Conservation (phyloP, 768 basidiomycete genomes). For the Steccherinum ochraceum region DNA sequence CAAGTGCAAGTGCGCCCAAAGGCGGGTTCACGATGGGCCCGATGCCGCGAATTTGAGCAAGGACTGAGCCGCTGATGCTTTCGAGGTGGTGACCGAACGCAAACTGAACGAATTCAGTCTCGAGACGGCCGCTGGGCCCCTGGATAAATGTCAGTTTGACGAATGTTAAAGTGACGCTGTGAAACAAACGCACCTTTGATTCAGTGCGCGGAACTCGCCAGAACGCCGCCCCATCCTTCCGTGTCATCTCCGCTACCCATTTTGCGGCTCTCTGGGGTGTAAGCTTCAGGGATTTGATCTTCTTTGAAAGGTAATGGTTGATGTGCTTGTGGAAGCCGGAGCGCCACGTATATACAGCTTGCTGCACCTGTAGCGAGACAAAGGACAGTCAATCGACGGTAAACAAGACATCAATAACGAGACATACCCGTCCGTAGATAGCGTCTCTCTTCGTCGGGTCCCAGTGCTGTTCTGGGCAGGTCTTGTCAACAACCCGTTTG, state of each 20-base stretch:
- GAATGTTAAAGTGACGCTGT: not conserved
- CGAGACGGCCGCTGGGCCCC: not conserved
- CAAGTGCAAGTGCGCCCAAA: not conserved
- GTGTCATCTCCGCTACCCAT: not conserved
- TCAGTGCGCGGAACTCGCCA: not conserved
- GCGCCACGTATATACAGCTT: not conserved
- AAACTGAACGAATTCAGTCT: not conserved
- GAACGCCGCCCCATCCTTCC: not conserved
- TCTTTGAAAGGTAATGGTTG: not conserved
- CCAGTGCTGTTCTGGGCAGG: not conserved
- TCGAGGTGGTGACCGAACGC: not conserved
- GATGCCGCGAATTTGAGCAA: not conserved
- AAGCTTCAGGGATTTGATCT: not conserved
- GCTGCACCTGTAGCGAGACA: not conserved
- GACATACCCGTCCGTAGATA: not conserved
- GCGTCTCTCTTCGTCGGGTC: not conserved
- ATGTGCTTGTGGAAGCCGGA: not conserved
- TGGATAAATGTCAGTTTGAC: not conserved
- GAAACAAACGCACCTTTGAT: not conserved
- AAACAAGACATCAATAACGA: not conserved
- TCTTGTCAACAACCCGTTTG: not conserved
- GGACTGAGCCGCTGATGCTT: not conserved
- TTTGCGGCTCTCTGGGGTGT: not conserved
- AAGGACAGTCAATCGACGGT: not conserved
- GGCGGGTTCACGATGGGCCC: not conserved